These are phyloP conservation scores for Colletotrichum eremochloae DNA, from an alignment of 2,329 filamentous ascomycete species.

Conservation along the genomic window DNA sequence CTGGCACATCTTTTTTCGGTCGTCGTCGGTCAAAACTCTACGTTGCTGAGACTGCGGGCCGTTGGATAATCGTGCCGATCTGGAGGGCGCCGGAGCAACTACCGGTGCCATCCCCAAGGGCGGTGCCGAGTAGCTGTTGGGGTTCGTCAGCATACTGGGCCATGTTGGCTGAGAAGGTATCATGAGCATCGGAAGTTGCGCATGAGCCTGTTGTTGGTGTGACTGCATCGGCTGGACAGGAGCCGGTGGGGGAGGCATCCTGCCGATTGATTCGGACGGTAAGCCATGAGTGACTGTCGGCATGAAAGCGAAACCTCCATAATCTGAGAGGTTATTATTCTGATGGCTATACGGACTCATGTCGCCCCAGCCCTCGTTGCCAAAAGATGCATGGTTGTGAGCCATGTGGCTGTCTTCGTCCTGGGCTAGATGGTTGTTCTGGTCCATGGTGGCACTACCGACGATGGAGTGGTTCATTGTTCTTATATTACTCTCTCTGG, in stretches of 20 bases:
- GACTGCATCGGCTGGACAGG: slow-evolving; percentile 57
- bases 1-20: slow-evolving; percentile 92
- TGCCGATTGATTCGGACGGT: slow-evolving; percentile 63
- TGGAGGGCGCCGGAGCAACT: slow-evolving; percentile 62
- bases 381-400: slow-evolving; percentile 57
- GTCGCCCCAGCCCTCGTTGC: slow-evolving; percentile 67
- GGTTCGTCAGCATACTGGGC: slow-evolving; percentile 86
- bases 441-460: slow-evolving; percentile 60
- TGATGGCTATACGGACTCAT: slow-evolving; percentile 72
- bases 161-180: slow-evolving; percentile 77
- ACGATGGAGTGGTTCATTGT: slow-evolving; percentile 62
- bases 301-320: slow-evolving; percentile 71
- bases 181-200: slow-evolving; percentile 77
- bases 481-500: slow-evolving; percentile 43
- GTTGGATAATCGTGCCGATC: slow-evolving; percentile 64
- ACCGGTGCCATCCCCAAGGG: slow-evolving; percentile 70
- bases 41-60: slow-evolving; percentile 73
- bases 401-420: slow-evolving; percentile 49
- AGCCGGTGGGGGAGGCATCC: slow-evolving; percentile 72
- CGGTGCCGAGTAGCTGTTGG: slow-evolving; percentile 72
- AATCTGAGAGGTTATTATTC: slow-evolving; percentile 79
- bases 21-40: slow-evolving; percentile 90
- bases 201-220: slow-evolving; percentile 54
- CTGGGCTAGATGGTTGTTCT: slow-evolving; percentile 60
- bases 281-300: slow-evolving; percentile 62